Evolutionary conservation across 257 asterid genomes (phyloP).

Genomic region (Sherardia arvensis): DNA sequence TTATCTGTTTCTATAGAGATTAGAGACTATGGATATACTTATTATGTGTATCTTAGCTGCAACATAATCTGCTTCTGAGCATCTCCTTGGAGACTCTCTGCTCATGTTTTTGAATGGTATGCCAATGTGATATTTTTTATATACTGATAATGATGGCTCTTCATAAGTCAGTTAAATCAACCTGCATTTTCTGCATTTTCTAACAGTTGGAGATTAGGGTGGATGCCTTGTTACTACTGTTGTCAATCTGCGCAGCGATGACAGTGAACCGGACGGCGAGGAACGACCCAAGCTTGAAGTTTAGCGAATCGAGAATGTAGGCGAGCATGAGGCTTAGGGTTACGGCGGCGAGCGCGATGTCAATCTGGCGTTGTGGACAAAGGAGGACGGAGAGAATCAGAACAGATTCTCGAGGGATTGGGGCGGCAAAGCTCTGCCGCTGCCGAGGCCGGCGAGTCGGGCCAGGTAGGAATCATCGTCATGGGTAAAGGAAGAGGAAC

Average conservation of each 20-base stretch:
- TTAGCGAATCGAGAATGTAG: slow-evolving; percentile 81
- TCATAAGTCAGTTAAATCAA: too few relatives aligned
- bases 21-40: not conserved
- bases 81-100: too few relatives aligned
- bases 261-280: slow-evolving; percentile 85
- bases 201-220: too few relatives aligned
- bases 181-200: too few relatives aligned
- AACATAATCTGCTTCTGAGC: too few relatives aligned
- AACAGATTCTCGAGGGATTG: slow-evolving; percentile 46
- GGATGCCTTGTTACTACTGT: too few relatives aligned
- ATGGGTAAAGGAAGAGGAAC: too few relatives aligned
- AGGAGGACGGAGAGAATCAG: slow-evolving; percentile 55
- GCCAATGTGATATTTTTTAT: too few relatives aligned
- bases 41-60: too few relatives aligned
- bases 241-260: slow-evolving; percentile 65
- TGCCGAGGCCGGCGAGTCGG: slow-evolving; percentile 15
- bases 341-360: slow-evolving; percentile 63
- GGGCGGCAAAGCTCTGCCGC: slow-evolving; percentile 26
- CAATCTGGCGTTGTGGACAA: slow-evolving; percentile 74
- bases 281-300: slow-evolving; percentile 83
- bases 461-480: too few relatives aligned
- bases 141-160: too few relatives aligned
- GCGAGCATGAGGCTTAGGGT: slow-evolving; percentile 75
- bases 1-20: not conserved
- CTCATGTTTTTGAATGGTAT: too few relatives aligned